Percentiles rank a stretch among this genome's conserved stretches.
These are phyloP conservation scores for Gremmenia infestans DNA, from an alignment of 2,329 filamentous ascomycete species.

Conservation along the genomic window DNA sequence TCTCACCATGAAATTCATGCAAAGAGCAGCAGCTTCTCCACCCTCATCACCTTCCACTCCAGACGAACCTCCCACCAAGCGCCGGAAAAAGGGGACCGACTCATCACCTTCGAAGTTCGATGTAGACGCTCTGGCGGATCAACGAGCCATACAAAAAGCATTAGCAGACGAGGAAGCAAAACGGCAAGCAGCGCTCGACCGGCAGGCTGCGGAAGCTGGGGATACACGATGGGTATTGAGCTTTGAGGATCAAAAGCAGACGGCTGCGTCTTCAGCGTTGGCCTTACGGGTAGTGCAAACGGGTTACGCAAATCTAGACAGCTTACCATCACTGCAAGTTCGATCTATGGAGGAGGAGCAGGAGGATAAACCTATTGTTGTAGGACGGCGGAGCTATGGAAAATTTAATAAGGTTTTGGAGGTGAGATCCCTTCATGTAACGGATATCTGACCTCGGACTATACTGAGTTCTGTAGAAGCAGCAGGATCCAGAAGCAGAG, in stretches of 20 bases:
- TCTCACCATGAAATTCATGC: conserved; percentile 97
- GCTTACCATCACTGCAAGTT: conserved; percentile 14
- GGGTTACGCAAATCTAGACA: conserved; percentile 49
- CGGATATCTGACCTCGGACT: not conserved
- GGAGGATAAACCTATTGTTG: conserved; percentile 30
- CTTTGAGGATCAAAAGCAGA: conserved; percentile 37
- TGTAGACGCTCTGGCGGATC: conserved; percentile 46
- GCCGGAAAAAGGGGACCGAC: conserved; percentile 46
- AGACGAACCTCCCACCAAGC: conserved; percentile 55
- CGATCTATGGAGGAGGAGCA: conserved; percentile 23
- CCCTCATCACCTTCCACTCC: conserved; percentile 42
- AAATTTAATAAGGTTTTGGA: conserved; percentile 39
- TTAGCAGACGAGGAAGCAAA: conserved; percentile 63
- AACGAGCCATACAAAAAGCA: conserved; percentile 57
- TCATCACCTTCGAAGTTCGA: conserved; percentile 35
- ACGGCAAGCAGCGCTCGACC: conserved; percentile 55
- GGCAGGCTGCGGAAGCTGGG: conserved; percentile 55
- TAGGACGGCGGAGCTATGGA: conserved; percentile 45
- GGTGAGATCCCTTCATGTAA: conserved; percentile 17
- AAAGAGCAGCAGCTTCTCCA: conserved; percentile 67
- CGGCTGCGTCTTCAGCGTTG: conserved; percentile 31
- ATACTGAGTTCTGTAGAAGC: conserved; percentile 31
- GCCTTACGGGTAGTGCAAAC: conserved; percentile 55
- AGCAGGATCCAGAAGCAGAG: conserved; percentile 32
- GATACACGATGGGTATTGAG: conserved; percentile 75